Base-by-base conservation (phyloP, 2,329 filamentous ascomycete genomes). In the Colletotrichum sp. region DNA sequence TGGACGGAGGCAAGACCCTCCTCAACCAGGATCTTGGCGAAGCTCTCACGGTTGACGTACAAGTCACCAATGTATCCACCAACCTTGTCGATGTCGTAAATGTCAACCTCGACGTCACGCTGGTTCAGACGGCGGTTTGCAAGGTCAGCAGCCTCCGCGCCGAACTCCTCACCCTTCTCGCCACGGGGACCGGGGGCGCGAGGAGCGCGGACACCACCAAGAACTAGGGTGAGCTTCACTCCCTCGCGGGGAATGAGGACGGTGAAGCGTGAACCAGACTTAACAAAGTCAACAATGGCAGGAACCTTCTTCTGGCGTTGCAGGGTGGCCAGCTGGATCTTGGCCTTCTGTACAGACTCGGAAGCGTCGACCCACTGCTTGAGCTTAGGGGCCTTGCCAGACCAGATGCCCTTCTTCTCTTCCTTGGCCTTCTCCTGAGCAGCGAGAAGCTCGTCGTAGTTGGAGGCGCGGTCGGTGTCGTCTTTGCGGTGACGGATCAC, bases 41-140 rank as follows among this genome's bases (percentile, higher is more conserved):
- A 98, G 87, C 95, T 99, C 86, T 99, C 96, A 69, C 96, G 95
- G 88, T 96, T 96, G 84, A 99, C 92, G 84, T 96, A 98, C 28
- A 99, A 90, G 16, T 95, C 95, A 71, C 97, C 97, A 79, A 99
- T 99, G 88, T 99, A 99, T 48, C 97, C 97, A 81, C 97, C 97
- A 30, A 97, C 93, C 89, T 98, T 99, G 89, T 99, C 97, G 79
- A 95, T 95, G 81, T 96, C 96, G 84, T 98, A 93, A 24, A 99
- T 94, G 81, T 99, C 96, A 74, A 99, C 95, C 85, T 99, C 96
- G 65, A 97, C 96, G 84, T 99, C 97, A 71, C 97, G 93, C 88
- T 99, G 97, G 88, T 96, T 94, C 86, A 94, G 96, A 74, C 96
- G 92, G 81, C 92, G 93, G 85, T 95, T 96, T 65, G 96, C 96